Evolutionary conservation across 441 rosid species (phyloP), one percentile per base, ranked within the genome.

Genomic region (Populus hybrid): DNA sequence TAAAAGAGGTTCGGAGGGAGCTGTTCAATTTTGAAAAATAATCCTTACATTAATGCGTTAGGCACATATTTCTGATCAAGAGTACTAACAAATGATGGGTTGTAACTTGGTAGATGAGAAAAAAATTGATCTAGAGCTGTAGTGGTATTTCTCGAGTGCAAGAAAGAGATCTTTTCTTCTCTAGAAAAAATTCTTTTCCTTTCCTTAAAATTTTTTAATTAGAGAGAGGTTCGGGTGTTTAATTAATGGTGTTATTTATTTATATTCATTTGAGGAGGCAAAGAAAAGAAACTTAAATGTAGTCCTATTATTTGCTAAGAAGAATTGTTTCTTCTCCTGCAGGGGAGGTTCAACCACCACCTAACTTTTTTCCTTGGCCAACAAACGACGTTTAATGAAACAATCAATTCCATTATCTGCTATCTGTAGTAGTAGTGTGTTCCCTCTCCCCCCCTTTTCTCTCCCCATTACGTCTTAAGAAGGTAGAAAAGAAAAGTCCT

Each of bases 341-440:
- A 63, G 66, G 71, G 85, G 91, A 61, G 85, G 94, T 88, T 90
- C 95, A 95, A 93, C 98, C 64, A 89, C 98, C 89, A 89, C 89
- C 91, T 34, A 91, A 85, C 88, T 71, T 83, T 85, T 71, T 46
- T 36, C 87, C 87, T 84, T 76, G 76, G 76, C 84, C 87, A 80
- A 76, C 87, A 83, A 82, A 84, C 83, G 75, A 74, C 71, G 87
- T 83, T 89, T 82, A 83, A 82, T 79, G 84, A 81, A 79, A 78
- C 81, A 83, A 67, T 80, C 71, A 78, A 82, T 79, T 71, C 79
- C 74, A 70, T 71, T 67, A 59, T 79, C 74, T 70, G 53, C 76
- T 69, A 65, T 63, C 78, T 74, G 53, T 53, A 30, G 28, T 21
- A 38, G 65, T 61, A 74, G 12, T 72, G 46, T 50, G 75, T 26